phyloP scores from a whole-genome alignment of 306 rosid genomes.

The Ceratonia siliqua region DNA sequence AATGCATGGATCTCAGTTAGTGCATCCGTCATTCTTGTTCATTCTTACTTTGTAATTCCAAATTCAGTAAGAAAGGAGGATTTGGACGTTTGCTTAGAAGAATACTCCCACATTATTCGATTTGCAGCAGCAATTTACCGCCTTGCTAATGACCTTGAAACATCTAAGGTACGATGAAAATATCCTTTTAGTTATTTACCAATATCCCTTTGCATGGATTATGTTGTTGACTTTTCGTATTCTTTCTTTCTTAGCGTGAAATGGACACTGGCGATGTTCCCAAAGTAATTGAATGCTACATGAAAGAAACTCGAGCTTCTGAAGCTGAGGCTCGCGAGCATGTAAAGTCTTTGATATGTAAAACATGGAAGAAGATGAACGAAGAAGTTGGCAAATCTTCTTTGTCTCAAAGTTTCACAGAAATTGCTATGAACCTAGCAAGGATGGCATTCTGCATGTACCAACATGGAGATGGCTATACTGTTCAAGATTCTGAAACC shows the following conservation, averaged over 20 bases:
- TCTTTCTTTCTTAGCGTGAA: not conserved
- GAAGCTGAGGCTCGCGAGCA: slow-evolving; percentile 21
- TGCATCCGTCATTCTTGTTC: not conserved
- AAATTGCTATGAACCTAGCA: not conserved
- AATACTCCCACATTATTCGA: not conserved
- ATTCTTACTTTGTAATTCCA: not conserved
- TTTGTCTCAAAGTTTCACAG: not conserved
- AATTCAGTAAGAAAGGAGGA: not conserved
- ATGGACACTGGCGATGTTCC: slow-evolving; percentile 20
- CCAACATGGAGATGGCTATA: not conserved
- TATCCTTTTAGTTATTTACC: too few relatives aligned
- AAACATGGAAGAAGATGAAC: slow-evolving; percentile 36
- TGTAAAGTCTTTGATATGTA: not conserved
- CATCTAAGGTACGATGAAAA: not conserved
- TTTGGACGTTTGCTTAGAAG: not conserved
- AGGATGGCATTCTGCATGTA: slow-evolving; percentile 8
- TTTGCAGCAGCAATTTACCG: not conserved
- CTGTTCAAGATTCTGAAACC: not conserved
- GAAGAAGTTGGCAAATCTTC: not conserved
- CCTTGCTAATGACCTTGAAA: not conserved
- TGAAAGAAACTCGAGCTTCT: slow-evolving; percentile 23
- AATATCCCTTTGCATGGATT: too few relatives aligned
- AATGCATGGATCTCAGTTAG: slow-evolving; percentile 32
- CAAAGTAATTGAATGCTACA: slow-evolving; percentile 31
- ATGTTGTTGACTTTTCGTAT: not conserved